A percentile compares a stretch with the other conserved stretches of the same genome.
phyloP scores from a whole-genome alignment of 768 basidiomycete species.

The Hebeloma cylindrosporum region DNA sequence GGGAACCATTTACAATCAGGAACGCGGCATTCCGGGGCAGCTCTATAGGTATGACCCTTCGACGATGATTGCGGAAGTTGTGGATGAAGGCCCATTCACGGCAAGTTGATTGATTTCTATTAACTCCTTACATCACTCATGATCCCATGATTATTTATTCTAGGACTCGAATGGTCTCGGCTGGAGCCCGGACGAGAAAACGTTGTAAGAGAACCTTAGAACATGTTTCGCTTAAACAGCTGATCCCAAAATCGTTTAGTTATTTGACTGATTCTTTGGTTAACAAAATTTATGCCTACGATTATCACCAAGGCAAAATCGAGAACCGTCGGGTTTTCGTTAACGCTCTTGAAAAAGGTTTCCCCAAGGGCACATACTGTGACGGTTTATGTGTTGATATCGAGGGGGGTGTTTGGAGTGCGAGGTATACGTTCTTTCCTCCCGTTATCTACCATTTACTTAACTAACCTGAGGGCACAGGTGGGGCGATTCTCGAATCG shows the following conservation, averaged over 20 bases:
- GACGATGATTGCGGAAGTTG: conserved; percentile 44
- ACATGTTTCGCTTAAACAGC: conserved; percentile 3
- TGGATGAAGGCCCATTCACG: conserved; percentile 67
- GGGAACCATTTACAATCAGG: conserved; percentile 57
- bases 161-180: conserved; percentile 67
- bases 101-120: conserved; percentile 31
- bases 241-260: conserved; percentile 33
- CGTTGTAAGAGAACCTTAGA: conserved; percentile 42
- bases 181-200: conserved; percentile 62
- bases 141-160: conserved; percentile 12
- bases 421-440: conserved; percentile 34
- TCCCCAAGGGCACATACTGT: conserved; percentile 50
- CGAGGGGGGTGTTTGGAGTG: conserved; percentile 67
- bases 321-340: conserved; percentile 57
- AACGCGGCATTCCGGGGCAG: conserved; percentile 51
- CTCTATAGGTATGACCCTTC: conserved; percentile 60
- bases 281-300: conserved; percentile 69
- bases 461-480: conserved; percentile 31
- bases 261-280: conserved; percentile 69
- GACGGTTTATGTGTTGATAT: conserved; percentile 69
- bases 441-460: not conserved
- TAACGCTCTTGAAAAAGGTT: conserved; percentile 54
- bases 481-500: conserved; percentile 63
- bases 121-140: conserved; percentile 9
- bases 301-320: conserved; percentile 59